Evolutionary conservation across 768 basidiomycete genomes (phyloP), one percentile per base, ranked within the genome.

Genomic region (Cyathus striatus): DNA sequence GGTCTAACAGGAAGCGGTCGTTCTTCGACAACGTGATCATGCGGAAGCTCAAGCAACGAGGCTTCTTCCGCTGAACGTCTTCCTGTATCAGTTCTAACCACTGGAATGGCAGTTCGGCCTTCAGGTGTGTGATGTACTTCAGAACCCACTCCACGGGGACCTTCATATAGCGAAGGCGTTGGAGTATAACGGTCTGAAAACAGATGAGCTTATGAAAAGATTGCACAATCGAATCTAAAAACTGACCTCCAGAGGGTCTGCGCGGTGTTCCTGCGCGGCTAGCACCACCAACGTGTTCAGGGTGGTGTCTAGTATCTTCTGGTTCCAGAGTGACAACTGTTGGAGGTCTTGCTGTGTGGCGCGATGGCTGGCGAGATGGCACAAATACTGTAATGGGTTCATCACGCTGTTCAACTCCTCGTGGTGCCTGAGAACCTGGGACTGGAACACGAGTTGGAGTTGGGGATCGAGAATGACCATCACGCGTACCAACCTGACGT

Each of bases 281-380:
- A 14, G 47, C 22, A 18, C 42, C 34, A 24, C 38, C 23, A 13
- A 30, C 41, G 25, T 47, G 40, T 17, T 30, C 38, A 16, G 43
- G 36, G 16, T 40, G 34, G 25, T 16, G 41, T 35, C 23, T 42
- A 38, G 38, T 47, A 7, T 46, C 50, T 41, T 52, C 50, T 9
- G 41, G 39, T 20, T 57, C 51, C 5, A 61, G 25, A 9, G 48
- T 34, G 17, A 63, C 42, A 13, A 54, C 44, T 5, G 60, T 61
- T 9, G 60, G 59, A 9, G 58, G 52, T 23, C 58, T 50, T 17
- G 39, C 50, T 12, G 50, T 17, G 26, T 40, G 38, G 17, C 37
- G 40, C 22, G 35, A 37, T 24, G 25, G 47, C 33, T 39, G 41
- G n/a, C 43, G 45, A 1, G 57, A 43, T 16, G 59, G 59, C 35